These are phyloP conservation scores for Venturia nashicola DNA, from an alignment of 2,329 filamentous ascomycete genomes.

Conservation along the genomic window DNA sequence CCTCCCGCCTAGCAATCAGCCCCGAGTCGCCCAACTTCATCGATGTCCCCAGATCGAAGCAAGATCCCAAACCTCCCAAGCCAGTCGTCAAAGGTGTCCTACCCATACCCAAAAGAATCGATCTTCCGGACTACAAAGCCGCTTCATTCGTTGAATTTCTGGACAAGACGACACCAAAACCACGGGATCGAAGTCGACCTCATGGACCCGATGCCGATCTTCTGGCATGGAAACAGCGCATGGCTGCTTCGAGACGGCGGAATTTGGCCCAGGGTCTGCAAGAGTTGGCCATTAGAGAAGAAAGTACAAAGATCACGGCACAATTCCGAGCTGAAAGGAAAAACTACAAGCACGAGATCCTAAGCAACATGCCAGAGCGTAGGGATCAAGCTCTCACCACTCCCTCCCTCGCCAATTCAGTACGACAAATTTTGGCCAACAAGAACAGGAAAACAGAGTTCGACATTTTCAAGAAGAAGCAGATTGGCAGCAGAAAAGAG, in stretches of 20 bases:
- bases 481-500: conserved; percentile 14
- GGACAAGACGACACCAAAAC: conserved; percentile 40
- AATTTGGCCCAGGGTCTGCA: conserved; percentile 61
- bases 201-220: conserved; percentile 33
- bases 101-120: conserved; percentile 72
- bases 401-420: conserved; percentile 5
- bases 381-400: conserved; percentile 7
- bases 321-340: neutral
- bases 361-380: neutral
- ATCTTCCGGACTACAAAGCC: conserved; percentile 46
- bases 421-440: conserved; percentile 2
- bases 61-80: conserved; percentile 45
- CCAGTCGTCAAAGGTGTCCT: conserved; percentile 63
- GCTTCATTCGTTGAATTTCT: conserved; percentile 43
- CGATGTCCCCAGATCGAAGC: conserved; percentile 64
- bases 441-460: conserved; percentile 14
- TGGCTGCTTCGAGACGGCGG: conserved; percentile 59
- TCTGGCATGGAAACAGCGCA: conserved; percentile 54
- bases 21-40: conserved; percentile 86
- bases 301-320: conserved; percentile 3
- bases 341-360: neutral
- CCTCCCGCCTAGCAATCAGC: conserved; percentile 40
- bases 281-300: conserved; percentile 45
- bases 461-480: conserved; percentile 35
- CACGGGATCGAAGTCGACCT: conserved; percentile 31